Conservation (phyloP, 768 basidiomycete genomes). For the Serpula lacrymans region DNA sequence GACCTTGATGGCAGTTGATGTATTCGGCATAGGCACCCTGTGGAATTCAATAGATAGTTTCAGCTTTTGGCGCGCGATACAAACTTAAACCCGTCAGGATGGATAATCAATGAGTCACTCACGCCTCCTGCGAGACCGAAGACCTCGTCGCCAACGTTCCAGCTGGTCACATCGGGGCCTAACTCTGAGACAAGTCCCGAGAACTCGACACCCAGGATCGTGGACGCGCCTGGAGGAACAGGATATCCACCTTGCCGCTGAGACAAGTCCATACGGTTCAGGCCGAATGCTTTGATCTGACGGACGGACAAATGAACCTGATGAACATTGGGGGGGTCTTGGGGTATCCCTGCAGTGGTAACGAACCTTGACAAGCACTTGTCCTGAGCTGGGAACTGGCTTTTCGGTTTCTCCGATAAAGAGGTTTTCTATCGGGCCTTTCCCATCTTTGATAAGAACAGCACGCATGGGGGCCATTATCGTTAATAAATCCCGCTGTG, state of each 20-base stretch:
- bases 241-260: conserved; percentile 77
- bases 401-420: conserved; percentile 70
- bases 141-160: conserved; percentile 68
- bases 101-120: conserved; percentile 26
- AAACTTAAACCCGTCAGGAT: background rate
- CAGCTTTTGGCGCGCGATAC: background rate
- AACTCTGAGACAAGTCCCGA: conserved; percentile 60
- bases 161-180: conserved; percentile 48
- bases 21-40: conserved; percentile 93
- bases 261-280: conserved; percentile 82
- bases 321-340: background rate
- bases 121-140: conserved; percentile 81
- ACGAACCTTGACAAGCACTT: conserved; percentile 80
- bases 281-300: conserved; percentile 79
- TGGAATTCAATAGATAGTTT: background rate
- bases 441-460: conserved; percentile 70
- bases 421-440: conserved; percentile 73
- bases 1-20: conserved; percentile 60
- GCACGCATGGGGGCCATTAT: conserved; percentile 59
- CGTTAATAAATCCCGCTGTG: too few relatives aligned
- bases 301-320: conserved; percentile 1
- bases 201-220: conserved; percentile 86
- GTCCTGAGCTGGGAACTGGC: conserved; percentile 51
- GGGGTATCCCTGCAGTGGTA: background rate
- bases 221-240: conserved; percentile 68